Evolutionary conservation across 2,329 filamentous ascomycete genomes (phyloP).

Genomic region (Claviceps pazoutovae): DNA sequence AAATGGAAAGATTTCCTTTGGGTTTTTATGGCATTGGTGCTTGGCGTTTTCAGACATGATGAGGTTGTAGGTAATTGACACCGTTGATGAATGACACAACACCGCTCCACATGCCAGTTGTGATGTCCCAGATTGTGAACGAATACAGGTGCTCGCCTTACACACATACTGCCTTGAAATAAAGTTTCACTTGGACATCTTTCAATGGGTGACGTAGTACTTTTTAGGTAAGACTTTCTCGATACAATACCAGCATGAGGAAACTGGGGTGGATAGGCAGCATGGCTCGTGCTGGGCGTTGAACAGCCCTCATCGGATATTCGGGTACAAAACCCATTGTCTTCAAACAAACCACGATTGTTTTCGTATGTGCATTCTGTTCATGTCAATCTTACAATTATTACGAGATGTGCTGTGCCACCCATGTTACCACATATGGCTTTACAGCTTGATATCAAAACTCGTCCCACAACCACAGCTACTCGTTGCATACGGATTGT

Average conservation of each 20-base stretch:
- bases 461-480: slow-evolving; percentile 96
- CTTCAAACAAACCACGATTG: too few relatives aligned
- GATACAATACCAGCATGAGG: too few relatives aligned
- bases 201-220: too few relatives aligned
- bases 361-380: too few relatives aligned
- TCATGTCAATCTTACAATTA: background rate
- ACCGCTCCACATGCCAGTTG: slow-evolving; percentile 17
- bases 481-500: slow-evolving; percentile 82
- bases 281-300: too few relatives aligned
- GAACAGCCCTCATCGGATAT: too few relatives aligned
- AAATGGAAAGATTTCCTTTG: slow-evolving; percentile 10
- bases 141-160: too few relatives aligned
- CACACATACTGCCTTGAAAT: accelerated
- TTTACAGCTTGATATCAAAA: slow-evolving; percentile 72
- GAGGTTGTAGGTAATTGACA: slow-evolving; percentile 25
- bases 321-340: too few relatives aligned
- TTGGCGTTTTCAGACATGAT: slow-evolving; percentile 26
- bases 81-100: slow-evolving; percentile 27
- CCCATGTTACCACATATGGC: background rate
- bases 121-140: background rate
- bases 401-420: background rate
- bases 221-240: too few relatives aligned
- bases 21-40: slow-evolving; percentile 18
- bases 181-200: too few relatives aligned
- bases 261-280: too few relatives aligned